Percentiles rank a stretch among this genome's conserved stretches.
Evolutionary conservation across 1,139 yeast genomes (phyloP).

Genomic region (Neolecta irregularis): DNA sequence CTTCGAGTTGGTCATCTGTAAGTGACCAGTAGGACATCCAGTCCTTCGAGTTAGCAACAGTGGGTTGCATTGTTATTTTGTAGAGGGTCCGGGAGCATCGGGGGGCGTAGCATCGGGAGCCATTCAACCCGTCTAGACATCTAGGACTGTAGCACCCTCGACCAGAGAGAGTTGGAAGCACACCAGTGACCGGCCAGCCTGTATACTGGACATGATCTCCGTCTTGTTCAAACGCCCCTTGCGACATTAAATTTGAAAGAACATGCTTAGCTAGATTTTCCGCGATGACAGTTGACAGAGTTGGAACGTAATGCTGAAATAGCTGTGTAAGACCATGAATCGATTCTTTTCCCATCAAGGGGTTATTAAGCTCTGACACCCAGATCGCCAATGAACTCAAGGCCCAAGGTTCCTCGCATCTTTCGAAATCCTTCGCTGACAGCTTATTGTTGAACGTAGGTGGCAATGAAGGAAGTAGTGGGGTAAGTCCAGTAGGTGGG

Average conservation of each 20-base stretch:
- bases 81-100: constrained; percentile 21
- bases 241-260: constrained; percentile 32
- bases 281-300: constrained; percentile 40
- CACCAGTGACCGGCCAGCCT: constrained; percentile 28
- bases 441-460: too few relatives aligned
- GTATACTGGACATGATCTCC: constrained; percentile 16
- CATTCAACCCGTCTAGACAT: constrained; percentile 19
- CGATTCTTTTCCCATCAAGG: constrained; percentile 33
- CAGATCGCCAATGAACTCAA: constrained; percentile 38
- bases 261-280: constrained; percentile 42
- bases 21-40: constrained; percentile 29
- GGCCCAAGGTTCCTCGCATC: constrained; percentile 38
- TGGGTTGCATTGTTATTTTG: not conserved
- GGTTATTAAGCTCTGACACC: constrained; percentile 22
- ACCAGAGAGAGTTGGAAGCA: constrained; percentile 30
- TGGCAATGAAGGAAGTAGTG: too few relatives aligned
- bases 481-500: too few relatives aligned
- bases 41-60: constrained; percentile 1
- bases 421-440: constrained; percentile 27
- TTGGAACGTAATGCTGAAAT: constrained; percentile 36
- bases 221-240: constrained; percentile 34
- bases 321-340: constrained; percentile 37
- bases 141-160: constrained; percentile 27
- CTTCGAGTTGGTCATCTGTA: constrained; percentile 34
- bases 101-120: constrained; percentile 22